phyloP scores from a whole-genome alignment of 495 filamentous ascomycete genomes.

The Extremus antarcticus region DNA sequence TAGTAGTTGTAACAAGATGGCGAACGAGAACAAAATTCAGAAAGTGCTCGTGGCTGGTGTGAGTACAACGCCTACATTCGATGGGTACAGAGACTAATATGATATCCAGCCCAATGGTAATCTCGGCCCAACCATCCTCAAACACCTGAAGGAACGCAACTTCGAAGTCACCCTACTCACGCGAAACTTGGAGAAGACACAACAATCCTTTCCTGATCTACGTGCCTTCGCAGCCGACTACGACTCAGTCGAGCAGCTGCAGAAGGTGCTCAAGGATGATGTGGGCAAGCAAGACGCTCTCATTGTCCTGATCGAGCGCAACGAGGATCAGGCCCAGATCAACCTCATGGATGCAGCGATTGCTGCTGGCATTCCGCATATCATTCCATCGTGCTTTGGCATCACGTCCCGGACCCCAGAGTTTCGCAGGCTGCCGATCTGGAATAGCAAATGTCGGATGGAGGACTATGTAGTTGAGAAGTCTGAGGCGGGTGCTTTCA shows the following conservation, averaged over 20 bases:
- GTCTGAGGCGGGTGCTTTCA: neutral
- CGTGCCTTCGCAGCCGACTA: neutral
- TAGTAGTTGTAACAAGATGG: too few relatives aligned
- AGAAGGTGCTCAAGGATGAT: neutral
- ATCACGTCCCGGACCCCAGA: neutral
- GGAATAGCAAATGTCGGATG: neutral
- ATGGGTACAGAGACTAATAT: neutral
- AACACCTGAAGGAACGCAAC: neutral
- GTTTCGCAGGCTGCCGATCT: neutral
- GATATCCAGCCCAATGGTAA: neutral
- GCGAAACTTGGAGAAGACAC: neutral
- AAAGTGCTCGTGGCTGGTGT: neutral
- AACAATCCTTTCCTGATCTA: neutral
- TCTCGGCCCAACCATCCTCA: neutral
- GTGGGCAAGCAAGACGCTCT: neutral
- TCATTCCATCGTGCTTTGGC: neutral
- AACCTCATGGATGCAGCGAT: neutral
- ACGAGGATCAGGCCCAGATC: neutral
- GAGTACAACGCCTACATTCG: neutral
- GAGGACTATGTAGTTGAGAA: neutral
- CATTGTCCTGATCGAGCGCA: neutral
- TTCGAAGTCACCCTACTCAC: neutral
- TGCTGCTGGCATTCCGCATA: neutral
- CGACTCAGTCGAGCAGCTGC: neutral
- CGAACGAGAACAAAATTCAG: neutral